These are phyloP conservation scores for Lepidium didymum DNA, from an alignment of 345 rosid species.

Conservation along the genomic window DNA sequence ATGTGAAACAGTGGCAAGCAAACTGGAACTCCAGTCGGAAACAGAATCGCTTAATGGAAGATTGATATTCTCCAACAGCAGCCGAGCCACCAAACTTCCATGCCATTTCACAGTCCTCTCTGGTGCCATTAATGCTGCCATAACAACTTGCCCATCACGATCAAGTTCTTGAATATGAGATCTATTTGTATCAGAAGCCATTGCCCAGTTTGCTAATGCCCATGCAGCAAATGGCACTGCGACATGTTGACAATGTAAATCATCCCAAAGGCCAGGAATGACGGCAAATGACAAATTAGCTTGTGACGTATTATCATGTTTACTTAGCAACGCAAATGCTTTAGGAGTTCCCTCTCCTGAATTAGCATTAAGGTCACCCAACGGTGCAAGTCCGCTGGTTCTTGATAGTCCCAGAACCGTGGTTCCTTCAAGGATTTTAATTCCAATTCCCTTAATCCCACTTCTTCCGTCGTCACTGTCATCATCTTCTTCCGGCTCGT, in stretches of 20 bases:
- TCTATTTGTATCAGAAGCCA: conserved; percentile 83
- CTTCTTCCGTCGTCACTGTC: conserved; percentile 67
- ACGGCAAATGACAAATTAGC: conserved; percentile 64
- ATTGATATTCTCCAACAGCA: conserved; percentile 76
- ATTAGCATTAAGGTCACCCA: conserved; percentile 40
- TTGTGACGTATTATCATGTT: conserved; percentile 50
- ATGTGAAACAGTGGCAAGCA: conserved; percentile 71
- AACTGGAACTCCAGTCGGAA: conserved; percentile 89
- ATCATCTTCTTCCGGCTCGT: conserved; percentile 42
- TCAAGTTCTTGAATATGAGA: conserved; percentile 84
- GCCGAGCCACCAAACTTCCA: conserved; percentile 84
- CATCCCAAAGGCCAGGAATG: conserved; percentile 99
- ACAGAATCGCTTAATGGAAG: conserved; percentile 79
- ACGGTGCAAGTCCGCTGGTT: conserved; percentile 40
- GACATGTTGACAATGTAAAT: conserved; percentile 94
- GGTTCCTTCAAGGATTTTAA: conserved; percentile 90
- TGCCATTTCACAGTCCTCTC: conserved; percentile 99
- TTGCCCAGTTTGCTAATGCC: conserved; percentile 99
- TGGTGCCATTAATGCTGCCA: conserved; percentile 84
- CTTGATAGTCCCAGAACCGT: conserved; percentile 80
- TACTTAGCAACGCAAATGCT: conserved; percentile 45
- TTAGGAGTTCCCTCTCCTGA: conserved; percentile 31
- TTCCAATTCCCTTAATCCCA: conserved; percentile 82
- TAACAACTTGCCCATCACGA: conserved; percentile 78
- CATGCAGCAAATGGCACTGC: conserved; percentile 99